These are phyloP conservation scores for Sordaria brevicollis DNA, from an alignment of 495 filamentous ascomycete genomes.

Conservation along the genomic window DNA sequence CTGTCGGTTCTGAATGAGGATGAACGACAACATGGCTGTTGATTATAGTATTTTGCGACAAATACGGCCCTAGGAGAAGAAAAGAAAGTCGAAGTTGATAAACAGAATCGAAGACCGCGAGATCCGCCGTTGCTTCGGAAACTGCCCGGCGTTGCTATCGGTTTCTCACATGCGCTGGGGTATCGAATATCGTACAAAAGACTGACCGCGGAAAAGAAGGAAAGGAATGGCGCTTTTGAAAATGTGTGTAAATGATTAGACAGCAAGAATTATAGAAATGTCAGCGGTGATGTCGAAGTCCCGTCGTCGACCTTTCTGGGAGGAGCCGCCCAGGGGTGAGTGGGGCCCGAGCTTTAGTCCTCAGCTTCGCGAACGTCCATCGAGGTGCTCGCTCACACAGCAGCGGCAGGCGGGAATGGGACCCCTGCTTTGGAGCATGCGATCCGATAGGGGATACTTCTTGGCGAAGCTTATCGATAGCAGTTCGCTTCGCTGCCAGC, in stretches of 20 bases:
- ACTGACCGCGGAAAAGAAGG: not conserved
- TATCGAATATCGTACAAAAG: not conserved
- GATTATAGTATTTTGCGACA: conserved; percentile 1
- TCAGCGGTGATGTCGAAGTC: not conserved
- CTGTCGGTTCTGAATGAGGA: conserved; percentile 96
- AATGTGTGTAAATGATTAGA: not conserved
- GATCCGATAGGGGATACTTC: not conserved
- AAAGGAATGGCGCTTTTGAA: not conserved
- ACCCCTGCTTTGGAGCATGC: not conserved
- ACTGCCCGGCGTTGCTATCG: not conserved
- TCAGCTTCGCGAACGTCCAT: not conserved
- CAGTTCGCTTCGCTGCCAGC: not conserved
- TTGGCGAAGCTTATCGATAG: not conserved
- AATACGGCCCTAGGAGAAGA: not conserved
- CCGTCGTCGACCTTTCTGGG: not conserved
- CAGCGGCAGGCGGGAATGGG: not conserved
- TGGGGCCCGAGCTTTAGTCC: not conserved
- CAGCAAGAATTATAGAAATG: not conserved
- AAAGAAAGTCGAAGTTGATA: not conserved
- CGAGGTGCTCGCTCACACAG: not conserved
- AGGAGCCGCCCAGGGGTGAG: not conserved
- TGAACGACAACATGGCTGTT: conserved; percentile 67
- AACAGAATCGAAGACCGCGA: not conserved
- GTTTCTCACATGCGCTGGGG: not conserved
- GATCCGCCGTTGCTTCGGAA: not conserved